Percentiles rank a stretch among this genome's conserved stretches.
Conservation (phyloP, 1,284 basidiomycete genomes). For the Fomes fomentarius region DNA sequence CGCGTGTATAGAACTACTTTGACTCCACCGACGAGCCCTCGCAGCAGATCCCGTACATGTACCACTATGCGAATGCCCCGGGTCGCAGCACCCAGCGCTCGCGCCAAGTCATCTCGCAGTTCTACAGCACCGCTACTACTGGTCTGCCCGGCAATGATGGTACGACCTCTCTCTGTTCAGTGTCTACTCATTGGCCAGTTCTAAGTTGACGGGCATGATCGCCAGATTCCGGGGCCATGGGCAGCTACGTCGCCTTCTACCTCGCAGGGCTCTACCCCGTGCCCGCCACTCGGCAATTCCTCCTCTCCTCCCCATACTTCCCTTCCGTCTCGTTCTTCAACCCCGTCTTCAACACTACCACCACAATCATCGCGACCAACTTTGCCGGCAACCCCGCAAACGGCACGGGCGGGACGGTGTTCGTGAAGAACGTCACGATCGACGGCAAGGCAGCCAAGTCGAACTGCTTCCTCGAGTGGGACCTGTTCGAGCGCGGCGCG, state of each 20-base stretch:
- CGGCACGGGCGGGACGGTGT: slow-evolving; percentile 56
- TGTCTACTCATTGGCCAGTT: background rate
- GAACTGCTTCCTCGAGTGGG: slow-evolving; percentile 66
- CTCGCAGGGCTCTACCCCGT: slow-evolving; percentile 64
- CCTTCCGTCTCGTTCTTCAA: slow-evolving; percentile 62
- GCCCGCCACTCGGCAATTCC: slow-evolving; percentile 61
- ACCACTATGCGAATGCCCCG: slow-evolving; percentile 62
- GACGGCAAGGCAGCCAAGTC: slow-evolving; percentile 59
- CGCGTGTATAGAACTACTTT: slow-evolving; percentile 45
- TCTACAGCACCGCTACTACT: slow-evolving; percentile 55
- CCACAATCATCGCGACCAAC: slow-evolving; percentile 52
- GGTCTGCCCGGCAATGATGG: slow-evolving; percentile 70
- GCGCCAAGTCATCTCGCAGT: slow-evolving; percentile 54
- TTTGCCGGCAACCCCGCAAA: slow-evolving; percentile 55
- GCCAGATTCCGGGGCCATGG: slow-evolving; percentile 62
- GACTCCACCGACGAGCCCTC: slow-evolving; percentile 65
- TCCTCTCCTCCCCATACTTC: slow-evolving; percentile 68
- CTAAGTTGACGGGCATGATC: background rate
- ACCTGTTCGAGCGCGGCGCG: slow-evolving; percentile 54
- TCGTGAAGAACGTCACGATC: slow-evolving; percentile 60
- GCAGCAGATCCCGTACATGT: slow-evolving; percentile 67
- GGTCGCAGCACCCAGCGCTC: slow-evolving; percentile 60
- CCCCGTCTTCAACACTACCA: slow-evolving; percentile 57
- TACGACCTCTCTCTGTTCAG: slow-evolving; percentile 26
- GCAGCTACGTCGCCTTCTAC: slow-evolving; percentile 64